These are phyloP conservation scores for Melanogaster broomeanus DNA, from an alignment of 768 basidiomycete species.

Conservation along the genomic window DNA sequence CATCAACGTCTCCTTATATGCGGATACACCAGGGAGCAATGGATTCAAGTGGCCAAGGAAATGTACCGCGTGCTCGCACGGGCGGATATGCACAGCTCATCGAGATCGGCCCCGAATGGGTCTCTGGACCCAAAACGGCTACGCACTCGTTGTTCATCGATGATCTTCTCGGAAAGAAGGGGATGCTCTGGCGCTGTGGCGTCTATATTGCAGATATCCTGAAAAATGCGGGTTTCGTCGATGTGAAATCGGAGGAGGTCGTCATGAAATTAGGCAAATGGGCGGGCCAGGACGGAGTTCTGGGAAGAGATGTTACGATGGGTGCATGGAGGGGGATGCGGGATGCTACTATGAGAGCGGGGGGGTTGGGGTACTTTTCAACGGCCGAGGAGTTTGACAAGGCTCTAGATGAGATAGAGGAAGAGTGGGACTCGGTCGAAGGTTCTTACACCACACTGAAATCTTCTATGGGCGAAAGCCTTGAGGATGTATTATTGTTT, in stretches of 20 bases:
- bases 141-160: conserved; percentile 9
- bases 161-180: conserved; percentile 6
- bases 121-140: conserved; percentile 13
- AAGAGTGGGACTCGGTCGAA: conserved; percentile 26
- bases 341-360: conserved; percentile 19
- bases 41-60: conserved; percentile 26
- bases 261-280: conserved; percentile 23
- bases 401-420: conserved; percentile 12
- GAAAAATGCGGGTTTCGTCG: conserved; percentile 16
- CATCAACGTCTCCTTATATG: conserved; percentile 34
- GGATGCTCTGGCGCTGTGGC: conserved; percentile 8
- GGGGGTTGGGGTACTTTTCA: conserved; percentile 11
- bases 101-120: conserved; percentile 23
- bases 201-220: conserved; percentile 21
- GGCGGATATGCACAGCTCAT: conserved; percentile 36
- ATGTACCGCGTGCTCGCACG: conserved; percentile 31
- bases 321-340: conserved; percentile 26
- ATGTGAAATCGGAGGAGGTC: conserved; percentile 18
- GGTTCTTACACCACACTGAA: conserved; percentile 12
- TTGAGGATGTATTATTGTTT: background rate
- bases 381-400: conserved; percentile 22
- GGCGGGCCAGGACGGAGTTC: conserved; percentile 24
- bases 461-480: conserved; percentile 18
- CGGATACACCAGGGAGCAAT: conserved; percentile 30
- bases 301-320: conserved; percentile 14